Percentiles rank a stretch among this genome's conserved stretches.
phyloP scores from a whole-genome alignment of 2,329 filamentous ascomycete genomes.

The Talaromyces sp. region DNA sequence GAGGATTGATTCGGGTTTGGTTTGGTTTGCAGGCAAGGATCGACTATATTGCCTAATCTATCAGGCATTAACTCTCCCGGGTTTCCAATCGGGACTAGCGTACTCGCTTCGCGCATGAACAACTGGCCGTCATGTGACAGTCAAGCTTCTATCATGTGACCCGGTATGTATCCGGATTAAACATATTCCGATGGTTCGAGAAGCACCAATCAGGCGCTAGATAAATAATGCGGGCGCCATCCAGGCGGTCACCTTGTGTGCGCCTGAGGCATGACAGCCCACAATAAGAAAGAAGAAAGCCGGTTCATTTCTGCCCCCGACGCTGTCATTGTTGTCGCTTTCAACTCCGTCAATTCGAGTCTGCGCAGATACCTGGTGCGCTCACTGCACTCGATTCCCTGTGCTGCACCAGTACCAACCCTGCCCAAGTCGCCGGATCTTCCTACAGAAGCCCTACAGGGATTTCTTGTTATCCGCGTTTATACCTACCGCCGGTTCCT shows the following conservation, averaged over 20 bases:
- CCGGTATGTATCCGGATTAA: too few species aligned
- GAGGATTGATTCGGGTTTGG: constrained; percentile 26
- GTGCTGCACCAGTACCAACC: constrained; percentile 12
- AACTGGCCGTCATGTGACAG: constrained; percentile 18
- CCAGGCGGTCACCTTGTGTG: constrained; percentile 7
- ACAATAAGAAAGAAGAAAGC: constrained; percentile 27
- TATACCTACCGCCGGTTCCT: constrained; percentile 20
- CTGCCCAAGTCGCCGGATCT: neutral
- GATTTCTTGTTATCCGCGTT: constrained; percentile 17
- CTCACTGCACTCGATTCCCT: constrained; percentile 17
- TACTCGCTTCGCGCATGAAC: constrained; percentile 21
- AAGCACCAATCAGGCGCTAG: constrained; percentile 21
- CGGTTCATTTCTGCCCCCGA: constrained; percentile 24
- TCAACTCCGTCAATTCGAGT: constrained; percentile 15
- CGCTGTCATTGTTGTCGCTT: constrained; percentile 20
- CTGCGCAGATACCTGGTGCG: constrained; percentile 27
- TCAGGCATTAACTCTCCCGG: constrained; percentile 27
- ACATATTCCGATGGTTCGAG: neutral
- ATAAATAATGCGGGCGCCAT: constrained; percentile 23
- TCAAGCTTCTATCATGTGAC: too few species aligned
- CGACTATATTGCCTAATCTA: constrained; percentile 27
- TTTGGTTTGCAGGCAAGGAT: constrained; percentile 24
- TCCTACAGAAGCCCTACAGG: neutral
- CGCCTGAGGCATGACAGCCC: constrained; percentile 29
- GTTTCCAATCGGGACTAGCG: constrained; percentile 17